Evolutionary conservation across 345 rosid genomes (phyloP), one percentile per base, ranked within the genome.

Genomic region (Nasturtium officinale): DNA sequence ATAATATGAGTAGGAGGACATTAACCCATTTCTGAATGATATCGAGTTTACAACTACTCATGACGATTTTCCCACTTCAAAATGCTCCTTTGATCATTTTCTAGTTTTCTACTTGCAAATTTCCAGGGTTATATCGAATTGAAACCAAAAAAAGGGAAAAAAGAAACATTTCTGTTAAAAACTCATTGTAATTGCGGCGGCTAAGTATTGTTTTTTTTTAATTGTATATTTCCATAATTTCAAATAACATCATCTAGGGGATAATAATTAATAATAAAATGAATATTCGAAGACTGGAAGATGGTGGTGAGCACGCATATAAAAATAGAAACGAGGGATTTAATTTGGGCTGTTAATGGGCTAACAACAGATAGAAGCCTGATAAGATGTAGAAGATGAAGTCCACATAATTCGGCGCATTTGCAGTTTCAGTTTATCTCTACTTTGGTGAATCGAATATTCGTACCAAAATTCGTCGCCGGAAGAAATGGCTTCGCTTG

Each of bases 401-500:
- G 67, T 50, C 73, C 78, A 50, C 67, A 60, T 38, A 51, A 28
- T 40, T 66, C 45, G 35, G 51, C 52, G 53, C 7, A 23, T 28
- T 46, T 11, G 40, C 47, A 5, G 17, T 70, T 55, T 73, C 47
- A 5, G 17, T 70, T 55, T 73, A 61, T 62, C 61, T 28, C 21
- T 26, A n/a, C 7, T 33, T 52, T 51, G 17, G 16, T 25, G 17
- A 37, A 35, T 35, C 32, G 17, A 37, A 35, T 35, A 23, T 42
- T 18, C 46, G 2, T 47, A 15, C 37, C 13, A 46, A 26, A 11
- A 33, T 9, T 62, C 54, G 29, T 46, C 17, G 65, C 65, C 68
- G 54, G 69, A 0, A 11, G 23, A 25, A 66, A 85, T 86, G 89
- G 82, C 89, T 35, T 56, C 86, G 61, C 45, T 84, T 20, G 73